Evolutionary conservation across 2,329 filamentous ascomycete species (phyloP).

Genomic region (Claviceps quebecensis): DNA sequence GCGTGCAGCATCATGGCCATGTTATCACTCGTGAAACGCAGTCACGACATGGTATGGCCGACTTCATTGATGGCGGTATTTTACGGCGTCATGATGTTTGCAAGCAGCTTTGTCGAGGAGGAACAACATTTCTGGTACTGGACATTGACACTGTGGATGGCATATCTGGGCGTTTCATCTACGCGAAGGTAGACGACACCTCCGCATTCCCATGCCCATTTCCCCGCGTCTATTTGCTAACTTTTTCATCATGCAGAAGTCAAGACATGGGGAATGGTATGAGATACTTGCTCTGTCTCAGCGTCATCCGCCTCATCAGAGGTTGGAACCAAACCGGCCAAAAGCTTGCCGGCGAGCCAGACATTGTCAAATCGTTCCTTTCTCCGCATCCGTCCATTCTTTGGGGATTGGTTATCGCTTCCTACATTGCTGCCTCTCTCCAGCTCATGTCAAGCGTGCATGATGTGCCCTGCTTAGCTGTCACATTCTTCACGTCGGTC

Average conservation of each 20-base stretch:
- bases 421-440: constrained; percentile 50
- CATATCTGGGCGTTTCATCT: constrained; percentile 35
- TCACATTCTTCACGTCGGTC: constrained; percentile 26
- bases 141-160: constrained; percentile 58
- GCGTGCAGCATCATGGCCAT: constrained; percentile 8
- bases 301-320: constrained; percentile 50
- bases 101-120: constrained; percentile 93
- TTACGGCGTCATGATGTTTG: constrained; percentile 90
- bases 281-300: constrained; percentile 32
- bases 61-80: constrained; percentile 30
- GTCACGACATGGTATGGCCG: constrained; percentile 27
- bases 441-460: constrained; percentile 28
- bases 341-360: constrained; percentile 82
- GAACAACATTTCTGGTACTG: constrained; percentile 99
- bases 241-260: constrained; percentile 8
- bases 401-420: constrained; percentile 57
- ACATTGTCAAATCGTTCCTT: constrained; percentile 65
- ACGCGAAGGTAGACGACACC: constrained; percentile 21
- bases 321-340: constrained; percentile 97
- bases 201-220: neutral
- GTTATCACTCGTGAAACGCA: constrained; percentile 4
- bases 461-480: constrained; percentile 26
- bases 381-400: constrained; percentile 49
- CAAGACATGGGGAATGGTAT: constrained; percentile 18
- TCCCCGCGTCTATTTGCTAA: neutral